Evolutionary conservation across 345 rosid species (phyloP).

Genomic region (Iberis pinnata): DNA sequence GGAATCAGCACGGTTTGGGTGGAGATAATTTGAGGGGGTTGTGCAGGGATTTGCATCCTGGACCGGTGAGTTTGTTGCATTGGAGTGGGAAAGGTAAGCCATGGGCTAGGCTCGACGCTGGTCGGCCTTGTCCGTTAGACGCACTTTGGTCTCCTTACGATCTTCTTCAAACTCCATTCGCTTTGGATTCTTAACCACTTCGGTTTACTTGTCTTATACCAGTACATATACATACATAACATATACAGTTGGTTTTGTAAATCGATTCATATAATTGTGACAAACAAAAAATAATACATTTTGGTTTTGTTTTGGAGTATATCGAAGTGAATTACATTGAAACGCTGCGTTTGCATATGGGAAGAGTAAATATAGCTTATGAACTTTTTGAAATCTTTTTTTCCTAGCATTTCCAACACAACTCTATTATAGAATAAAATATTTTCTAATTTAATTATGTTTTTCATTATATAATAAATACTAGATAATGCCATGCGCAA

Average conservation of each 20-base stretch:
- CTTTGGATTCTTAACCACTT: conserved; percentile 41
- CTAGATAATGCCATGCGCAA: too few species aligned
- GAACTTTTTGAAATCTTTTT: too few species aligned
- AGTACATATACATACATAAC: conserved; percentile 26
- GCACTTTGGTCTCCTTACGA: conserved; percentile 61
- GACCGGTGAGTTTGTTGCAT: conserved; percentile 56
- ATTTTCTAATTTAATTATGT: too few species aligned
- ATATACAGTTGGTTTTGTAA: conserved; percentile 22
- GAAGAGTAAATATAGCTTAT: too few species aligned
- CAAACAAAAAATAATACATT: too few species aligned
- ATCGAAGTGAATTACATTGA: too few species aligned
- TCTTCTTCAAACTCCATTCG: conserved; percentile 49
- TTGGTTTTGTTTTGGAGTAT: too few species aligned
- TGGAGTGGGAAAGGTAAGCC: conserved; percentile 78
- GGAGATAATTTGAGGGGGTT: conserved; percentile 58
- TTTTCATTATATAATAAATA: too few species aligned
- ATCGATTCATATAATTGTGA: conserved; percentile 21
- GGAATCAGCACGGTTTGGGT: conserved; percentile 78
- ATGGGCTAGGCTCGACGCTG: conserved; percentile 58
- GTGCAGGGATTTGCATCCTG: conserved; percentile 53
- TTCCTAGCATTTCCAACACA: too few species aligned
- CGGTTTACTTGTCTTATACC: conserved; percentile 9
- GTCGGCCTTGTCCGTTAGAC: conserved; percentile 56
- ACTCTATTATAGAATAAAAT: too few species aligned
- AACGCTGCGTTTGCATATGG: too few species aligned